Conservation (phyloP, 1,139 yeast genomes). For the Waltiozyma sp. region DNA sequence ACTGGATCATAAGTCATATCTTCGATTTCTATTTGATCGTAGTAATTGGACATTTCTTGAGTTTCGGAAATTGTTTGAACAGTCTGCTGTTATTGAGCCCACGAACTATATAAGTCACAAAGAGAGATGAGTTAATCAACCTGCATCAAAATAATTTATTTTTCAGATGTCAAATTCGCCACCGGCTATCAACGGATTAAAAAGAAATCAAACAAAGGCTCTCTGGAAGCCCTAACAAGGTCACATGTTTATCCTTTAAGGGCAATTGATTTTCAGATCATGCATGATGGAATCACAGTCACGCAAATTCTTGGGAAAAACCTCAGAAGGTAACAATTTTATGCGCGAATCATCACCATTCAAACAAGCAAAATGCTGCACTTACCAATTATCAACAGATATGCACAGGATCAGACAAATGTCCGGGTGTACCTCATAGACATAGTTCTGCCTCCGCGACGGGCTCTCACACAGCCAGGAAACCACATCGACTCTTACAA, state of each 20-base stretch:
- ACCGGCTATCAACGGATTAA: background rate
- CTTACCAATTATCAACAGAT: background rate
- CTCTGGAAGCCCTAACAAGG: background rate
- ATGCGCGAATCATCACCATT: background rate
- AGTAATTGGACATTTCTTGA: constrained; percentile 26
- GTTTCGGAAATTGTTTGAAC: too few relatives aligned
- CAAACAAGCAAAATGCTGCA: background rate
- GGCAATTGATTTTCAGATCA: background rate
- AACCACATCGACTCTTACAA: background rate
- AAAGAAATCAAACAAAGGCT: background rate
- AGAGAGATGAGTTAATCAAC: too few relatives aligned
- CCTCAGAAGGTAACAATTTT: background rate
- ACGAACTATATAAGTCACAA: too few relatives aligned
- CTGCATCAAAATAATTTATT: background rate
- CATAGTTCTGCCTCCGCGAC: background rate
- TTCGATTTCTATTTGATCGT: constrained; percentile 94
- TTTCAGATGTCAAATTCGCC: background rate
- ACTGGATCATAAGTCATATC: constrained; percentile 85
- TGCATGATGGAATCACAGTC: background rate
- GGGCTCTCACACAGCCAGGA: background rate
- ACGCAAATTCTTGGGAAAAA: background rate
- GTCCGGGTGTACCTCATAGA: background rate
- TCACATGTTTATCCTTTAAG: background rate
- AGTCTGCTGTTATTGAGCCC: too few relatives aligned
- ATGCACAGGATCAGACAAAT: background rate